phyloP scores from a whole-genome alignment of 495 filamentous ascomycete genomes.

The Saxophila tyrrhenica region DNA sequence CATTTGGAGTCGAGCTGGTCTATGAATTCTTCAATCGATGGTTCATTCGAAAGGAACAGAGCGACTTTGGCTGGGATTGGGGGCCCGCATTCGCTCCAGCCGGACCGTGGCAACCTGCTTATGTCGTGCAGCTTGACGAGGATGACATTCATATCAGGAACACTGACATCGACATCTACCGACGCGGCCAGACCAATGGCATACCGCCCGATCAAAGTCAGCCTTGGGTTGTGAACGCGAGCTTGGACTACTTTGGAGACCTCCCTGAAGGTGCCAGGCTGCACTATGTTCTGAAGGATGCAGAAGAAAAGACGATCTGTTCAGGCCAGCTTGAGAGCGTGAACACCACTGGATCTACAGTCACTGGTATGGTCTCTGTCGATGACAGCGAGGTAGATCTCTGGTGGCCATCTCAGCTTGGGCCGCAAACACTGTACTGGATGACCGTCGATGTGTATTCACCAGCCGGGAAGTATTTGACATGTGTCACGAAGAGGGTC shows the following conservation, averaged over 20 bases:
- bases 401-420: slow-evolving; percentile 55
- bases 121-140: slow-evolving; percentile 33
- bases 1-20: slow-evolving; percentile 20
- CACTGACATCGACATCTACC: slow-evolving; percentile 49
- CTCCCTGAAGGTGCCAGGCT: slow-evolving; percentile 39
- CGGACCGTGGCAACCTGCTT: slow-evolving; percentile 53
- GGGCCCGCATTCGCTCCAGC: slow-evolving; percentile 55
- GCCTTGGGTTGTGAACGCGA: slow-evolving; percentile 60
- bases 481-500: slow-evolving; percentile 43
- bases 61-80: slow-evolving; percentile 65
- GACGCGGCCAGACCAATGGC: slow-evolving; percentile 49
- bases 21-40: slow-evolving; percentile 47
- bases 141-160: slow-evolving; percentile 44
- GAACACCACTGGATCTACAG: slow-evolving; percentile 34
- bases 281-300: slow-evolving; percentile 44
- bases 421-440: slow-evolving; percentile 50
- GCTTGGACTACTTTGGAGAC: slow-evolving; percentile 49
- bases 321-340: slow-evolving; percentile 36
- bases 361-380: slow-evolving; percentile 42
- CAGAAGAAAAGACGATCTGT: slow-evolving; percentile 36
- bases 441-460: slow-evolving; percentile 40
- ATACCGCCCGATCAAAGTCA: slow-evolving; percentile 47
- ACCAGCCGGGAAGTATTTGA: slow-evolving; percentile 27
- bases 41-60: slow-evolving; percentile 59
- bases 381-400: slow-evolving; percentile 38